A percentile compares a stretch with the other conserved stretches of the same genome.
These are phyloP conservation scores for Trichothecium roseum DNA, from an alignment of 2,329 filamentous ascomycete genomes.

Conservation along the genomic window DNA sequence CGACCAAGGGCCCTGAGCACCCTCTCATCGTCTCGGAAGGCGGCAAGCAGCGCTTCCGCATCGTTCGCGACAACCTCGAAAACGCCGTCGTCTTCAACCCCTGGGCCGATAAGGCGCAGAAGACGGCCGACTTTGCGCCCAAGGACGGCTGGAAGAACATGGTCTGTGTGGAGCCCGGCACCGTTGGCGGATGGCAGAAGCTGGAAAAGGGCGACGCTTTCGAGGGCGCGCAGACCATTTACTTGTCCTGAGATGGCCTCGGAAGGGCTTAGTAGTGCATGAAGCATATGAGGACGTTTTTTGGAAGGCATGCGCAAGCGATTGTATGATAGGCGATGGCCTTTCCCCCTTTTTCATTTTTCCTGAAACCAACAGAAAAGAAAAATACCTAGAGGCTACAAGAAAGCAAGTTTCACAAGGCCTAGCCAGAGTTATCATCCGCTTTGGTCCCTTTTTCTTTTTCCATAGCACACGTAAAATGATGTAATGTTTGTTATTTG, in stretches of 20 bases:
- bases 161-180: constrained; percentile 88
- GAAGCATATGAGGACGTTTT: no score
- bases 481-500: not conserved
- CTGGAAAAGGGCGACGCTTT: constrained; percentile 68
- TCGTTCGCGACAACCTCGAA: constrained; percentile 73
- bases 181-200: constrained; percentile 71
- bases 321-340: no score
- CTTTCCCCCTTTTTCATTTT: no score
- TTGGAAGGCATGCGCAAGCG: no score
- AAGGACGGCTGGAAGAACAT: constrained; percentile 87
- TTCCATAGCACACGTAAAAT: no score
- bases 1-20: constrained; percentile 47
- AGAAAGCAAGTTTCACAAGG: no score
- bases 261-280: no score
- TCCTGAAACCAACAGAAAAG: no score
- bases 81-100: constrained; percentile 97
- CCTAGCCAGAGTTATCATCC: no score
- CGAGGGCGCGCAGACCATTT: constrained; percentile 50
- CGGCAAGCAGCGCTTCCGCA: constrained; percentile 55
- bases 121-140: constrained; percentile 79
- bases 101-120: constrained; percentile 74
- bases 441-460: no score
- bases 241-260: constrained; percentile 18
- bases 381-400: no score
- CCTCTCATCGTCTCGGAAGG: constrained; percentile 51